Percentiles rank a stretch among this genome's conserved stretches.
Conservation (phyloP, 2,329 filamentous ascomycete genomes). For the Aureobasidium pullulans region DNA sequence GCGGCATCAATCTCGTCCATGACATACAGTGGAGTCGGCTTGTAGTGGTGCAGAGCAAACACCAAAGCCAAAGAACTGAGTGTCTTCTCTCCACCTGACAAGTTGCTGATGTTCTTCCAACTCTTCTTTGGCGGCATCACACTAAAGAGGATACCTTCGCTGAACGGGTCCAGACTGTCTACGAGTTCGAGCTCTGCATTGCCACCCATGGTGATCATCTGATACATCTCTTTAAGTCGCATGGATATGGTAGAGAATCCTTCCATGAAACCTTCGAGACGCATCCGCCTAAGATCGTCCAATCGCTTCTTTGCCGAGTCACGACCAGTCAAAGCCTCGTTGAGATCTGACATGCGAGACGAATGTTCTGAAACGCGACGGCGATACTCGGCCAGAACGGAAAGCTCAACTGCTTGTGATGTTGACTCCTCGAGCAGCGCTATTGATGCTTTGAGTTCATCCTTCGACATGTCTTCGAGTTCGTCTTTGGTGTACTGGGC, state of each 20-base stretch:
- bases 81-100: constrained; percentile 96
- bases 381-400: constrained; percentile 82
- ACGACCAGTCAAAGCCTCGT: constrained; percentile 66
- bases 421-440: constrained; percentile 65
- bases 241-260: constrained; percentile 92
- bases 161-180: constrained; percentile 92
- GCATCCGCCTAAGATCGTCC: constrained; percentile 82
- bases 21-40: constrained; percentile 93
- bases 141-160: constrained; percentile 90
- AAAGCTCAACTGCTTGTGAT: constrained; percentile 80
- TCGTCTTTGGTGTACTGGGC: constrained; percentile 72
- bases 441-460: constrained; percentile 56
- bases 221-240: constrained; percentile 98
- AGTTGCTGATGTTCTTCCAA: constrained; percentile 98
- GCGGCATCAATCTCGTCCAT: constrained; percentile 99
- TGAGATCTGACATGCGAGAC: constrained; percentile 74
- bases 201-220: constrained; percentile 99
- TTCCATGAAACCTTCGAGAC: constrained; percentile 96
- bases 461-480: constrained; percentile 56
- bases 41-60: constrained; percentile 97
- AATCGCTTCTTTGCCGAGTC: constrained; percentile 87
- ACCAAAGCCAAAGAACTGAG: constrained; percentile 86
- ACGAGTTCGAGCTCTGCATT: constrained; percentile 97
- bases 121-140: constrained; percentile 99
- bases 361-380: constrained; percentile 77